Evolutionary conservation across 495 filamentous ascomycete genomes (phyloP), one percentile per base, ranked within the genome.

Genomic region (Penicillium ucsense): DNA sequence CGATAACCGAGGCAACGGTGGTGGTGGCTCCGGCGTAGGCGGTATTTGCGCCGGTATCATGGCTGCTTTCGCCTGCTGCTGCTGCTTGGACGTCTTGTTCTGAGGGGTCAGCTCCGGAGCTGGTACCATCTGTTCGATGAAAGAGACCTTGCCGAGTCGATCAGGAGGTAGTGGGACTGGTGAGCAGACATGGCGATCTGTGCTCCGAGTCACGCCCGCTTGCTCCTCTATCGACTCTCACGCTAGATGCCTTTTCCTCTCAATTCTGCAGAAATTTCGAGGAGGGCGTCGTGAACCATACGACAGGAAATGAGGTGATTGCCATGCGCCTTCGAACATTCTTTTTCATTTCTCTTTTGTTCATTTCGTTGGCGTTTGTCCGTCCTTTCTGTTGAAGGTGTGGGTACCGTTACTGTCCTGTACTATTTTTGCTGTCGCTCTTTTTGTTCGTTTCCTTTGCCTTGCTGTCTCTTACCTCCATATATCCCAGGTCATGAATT

Each of bases 81-180:
- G 75, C 53, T 77, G 74, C 52, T 70, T 77, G 65, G 75, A 78
- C 63, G 68, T 76, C 40, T 49, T 78, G 33, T 72, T 78, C 46
- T 78, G 70, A 50, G 43, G 20, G 20, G 20, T 20, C 20, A 20
- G 20, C 20, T 20, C 20, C 20, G 20, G 20, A 20, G 20, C 20
- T 20, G 20, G 20, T 20, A 1, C 20, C 2, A 2, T 20, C 20
- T 20, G 20, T 20, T 31, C 29, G 28, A 4, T 6, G 3, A n/a
- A 9, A 1, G 7, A 12, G 35, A 37, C 4, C 12, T 8, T 38
- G 29, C 38, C n/a, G 33, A 39, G 3, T 38, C 1, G 34, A 31
- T 31, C 11, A 31, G 7, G 3, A 32, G 20, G 20, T 20, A 20
- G 2, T 20, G 20, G 20, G 20, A 2, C 20, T 20, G 20, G 20